These are phyloP conservation scores for Geotrichum aggregatum DNA, from an alignment of 1,139 yeast species.

Conservation along the genomic window DNA sequence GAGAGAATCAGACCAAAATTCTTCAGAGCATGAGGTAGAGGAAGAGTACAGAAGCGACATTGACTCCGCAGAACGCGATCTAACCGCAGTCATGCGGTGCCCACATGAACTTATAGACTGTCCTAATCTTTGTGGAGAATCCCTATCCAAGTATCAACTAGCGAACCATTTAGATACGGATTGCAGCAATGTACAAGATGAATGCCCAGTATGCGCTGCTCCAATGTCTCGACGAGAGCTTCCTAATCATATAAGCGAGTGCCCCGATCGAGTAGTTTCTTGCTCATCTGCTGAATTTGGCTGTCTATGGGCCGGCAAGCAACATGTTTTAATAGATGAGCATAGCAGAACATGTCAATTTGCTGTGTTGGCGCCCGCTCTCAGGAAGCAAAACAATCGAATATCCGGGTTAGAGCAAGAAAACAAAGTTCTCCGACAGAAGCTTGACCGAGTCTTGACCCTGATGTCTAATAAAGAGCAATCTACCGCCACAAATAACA, in stretches of 20 bases:
- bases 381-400: constrained; percentile 36
- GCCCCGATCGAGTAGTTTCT: constrained; percentile 37
- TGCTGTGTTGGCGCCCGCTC: constrained; percentile 36
- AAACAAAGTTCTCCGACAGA: constrained; percentile 38
- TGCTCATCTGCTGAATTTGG: constrained; percentile 41
- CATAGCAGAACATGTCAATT: constrained; percentile 41
- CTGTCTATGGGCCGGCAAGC: constrained; percentile 43
- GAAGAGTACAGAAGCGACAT: background rate
- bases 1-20: no score
- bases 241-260: constrained; percentile 35
- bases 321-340: constrained; percentile 32
- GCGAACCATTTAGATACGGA: constrained; percentile 24
- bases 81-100: constrained; percentile 22
- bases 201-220: constrained; percentile 43
- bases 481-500: background rate
- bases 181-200: constrained; percentile 30
- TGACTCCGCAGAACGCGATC: background rate
- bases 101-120: constrained; percentile 26
- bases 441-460: constrained; percentile 32
- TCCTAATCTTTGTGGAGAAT: constrained; percentile 27
- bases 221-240: constrained; percentile 37
- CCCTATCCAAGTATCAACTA: constrained; percentile 20
- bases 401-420: constrained; percentile 39
- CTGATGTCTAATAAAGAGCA: constrained; percentile 7
- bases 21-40: constrained; percentile 2